Conservation (phyloP, 2,329 filamentous ascomycete species). For the Allantophomopsis cytisporea region DNA sequence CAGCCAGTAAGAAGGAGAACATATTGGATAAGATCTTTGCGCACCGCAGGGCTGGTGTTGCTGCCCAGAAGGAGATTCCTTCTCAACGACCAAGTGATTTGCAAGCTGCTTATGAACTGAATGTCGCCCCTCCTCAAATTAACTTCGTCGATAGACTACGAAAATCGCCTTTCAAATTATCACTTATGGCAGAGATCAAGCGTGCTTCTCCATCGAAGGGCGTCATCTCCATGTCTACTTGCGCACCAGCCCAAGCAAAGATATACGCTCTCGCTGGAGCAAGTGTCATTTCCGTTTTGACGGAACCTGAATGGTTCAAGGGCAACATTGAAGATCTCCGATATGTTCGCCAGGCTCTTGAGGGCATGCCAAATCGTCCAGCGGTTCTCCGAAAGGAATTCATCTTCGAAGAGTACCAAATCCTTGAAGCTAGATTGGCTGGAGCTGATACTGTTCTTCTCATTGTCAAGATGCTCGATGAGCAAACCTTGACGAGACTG, state of each 20-base stretch:
- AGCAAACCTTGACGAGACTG: constrained; percentile 56
- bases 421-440: constrained; percentile 81
- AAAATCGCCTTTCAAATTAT: constrained; percentile 75
- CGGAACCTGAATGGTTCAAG: constrained; percentile 98
- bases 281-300: constrained; percentile 96
- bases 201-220: constrained; percentile 93
- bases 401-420: constrained; percentile 96
- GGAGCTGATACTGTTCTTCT: constrained; percentile 90
- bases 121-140: constrained; percentile 72
- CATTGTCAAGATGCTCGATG: constrained; percentile 95
- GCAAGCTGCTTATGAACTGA: constrained; percentile 74
- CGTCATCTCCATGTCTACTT: constrained; percentile 76
- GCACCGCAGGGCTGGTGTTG: constrained; percentile 62
- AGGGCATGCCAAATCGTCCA: constrained; percentile 82
- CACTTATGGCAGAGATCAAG: constrained; percentile 95
- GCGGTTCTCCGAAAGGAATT: constrained; percentile 93
- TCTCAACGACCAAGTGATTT: constrained; percentile 75
- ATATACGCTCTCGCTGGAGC: constrained; percentile 90
- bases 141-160: constrained; percentile 67
- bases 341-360: constrained; percentile 75
- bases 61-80: constrained; percentile 69
- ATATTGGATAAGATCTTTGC: constrained; percentile 88
- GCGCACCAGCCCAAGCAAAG: constrained; percentile 77
- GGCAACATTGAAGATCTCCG: constrained; percentile 89
- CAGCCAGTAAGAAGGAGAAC: constrained; percentile 51